A percentile compares a stretch with the other conserved stretches of the same genome.
Conservation (phyloP, 805 yeast genomes). For the Candida argentea region DNA sequence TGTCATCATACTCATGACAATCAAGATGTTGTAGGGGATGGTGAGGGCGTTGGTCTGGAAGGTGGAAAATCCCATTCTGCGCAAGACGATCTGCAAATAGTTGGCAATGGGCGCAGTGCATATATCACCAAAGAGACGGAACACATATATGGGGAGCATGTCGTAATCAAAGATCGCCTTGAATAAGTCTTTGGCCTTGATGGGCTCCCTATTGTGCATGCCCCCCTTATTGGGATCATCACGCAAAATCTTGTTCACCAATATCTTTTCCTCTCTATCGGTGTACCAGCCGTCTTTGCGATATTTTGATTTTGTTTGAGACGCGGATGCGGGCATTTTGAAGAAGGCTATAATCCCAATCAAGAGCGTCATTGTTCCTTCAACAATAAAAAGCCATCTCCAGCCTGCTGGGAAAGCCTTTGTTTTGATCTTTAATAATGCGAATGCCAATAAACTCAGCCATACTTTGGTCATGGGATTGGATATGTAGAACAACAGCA, state of each 20-base stretch:
- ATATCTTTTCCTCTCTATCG: slow-evolving; percentile 17
- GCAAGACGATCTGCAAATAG: slow-evolving; percentile 7
- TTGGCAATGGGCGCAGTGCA: slow-evolving; percentile 8
- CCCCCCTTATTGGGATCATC: slow-evolving; percentile 23
- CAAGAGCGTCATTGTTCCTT: slow-evolving; percentile 12
- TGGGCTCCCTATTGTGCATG: slow-evolving; percentile 20
- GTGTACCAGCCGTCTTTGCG: slow-evolving; percentile 17
- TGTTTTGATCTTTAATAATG: slow-evolving; percentile 10
- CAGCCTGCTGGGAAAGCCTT: slow-evolving; percentile 10
- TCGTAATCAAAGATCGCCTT: slow-evolving; percentile 15
- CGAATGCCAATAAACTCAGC: slow-evolving; percentile 13
- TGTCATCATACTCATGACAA: slow-evolving; percentile 11
- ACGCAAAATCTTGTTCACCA: slow-evolving; percentile 20
- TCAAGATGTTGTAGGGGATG: slow-evolving; percentile 35
- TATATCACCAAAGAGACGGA: slow-evolving; percentile 14
- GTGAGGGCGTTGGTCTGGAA: slow-evolving; percentile 42
- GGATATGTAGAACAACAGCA: slow-evolving; percentile 16
- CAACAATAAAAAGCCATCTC: slow-evolving; percentile 17
- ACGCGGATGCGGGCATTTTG: slow-evolving; percentile 46
- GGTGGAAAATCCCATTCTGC: slow-evolving; percentile 40
- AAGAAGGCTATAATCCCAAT: slow-evolving; percentile 12
- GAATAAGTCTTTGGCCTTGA: slow-evolving; percentile 11
- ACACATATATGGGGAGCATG: slow-evolving; percentile 16
- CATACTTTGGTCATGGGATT: slow-evolving; percentile 12
- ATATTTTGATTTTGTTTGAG: slow-evolving; percentile 14